Conservation (phyloP, 768 basidiomycete species). For the Suillus cothurnatus region DNA sequence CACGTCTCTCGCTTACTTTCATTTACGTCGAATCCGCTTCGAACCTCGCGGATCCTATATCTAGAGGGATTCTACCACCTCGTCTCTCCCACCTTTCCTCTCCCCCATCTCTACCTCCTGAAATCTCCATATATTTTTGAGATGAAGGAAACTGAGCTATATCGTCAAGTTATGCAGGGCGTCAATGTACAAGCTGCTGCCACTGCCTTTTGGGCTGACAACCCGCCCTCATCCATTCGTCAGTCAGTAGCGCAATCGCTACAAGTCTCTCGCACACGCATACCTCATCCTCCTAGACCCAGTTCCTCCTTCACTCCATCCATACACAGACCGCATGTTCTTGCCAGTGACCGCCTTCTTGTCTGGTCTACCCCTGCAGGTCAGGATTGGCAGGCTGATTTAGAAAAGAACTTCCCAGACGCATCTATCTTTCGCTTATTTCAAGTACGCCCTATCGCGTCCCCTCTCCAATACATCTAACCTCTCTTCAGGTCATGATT, state of each 20-base stretch:
- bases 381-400: not conserved
- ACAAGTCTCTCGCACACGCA: not conserved
- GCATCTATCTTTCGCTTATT: not conserved
- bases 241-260: not conserved
- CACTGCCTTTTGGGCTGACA: not conserved
- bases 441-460: not conserved
- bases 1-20: too few relatives aligned
- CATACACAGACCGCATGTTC: rapidly evolving
- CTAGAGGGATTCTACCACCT: too few relatives aligned
- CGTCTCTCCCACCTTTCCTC: too few relatives aligned
- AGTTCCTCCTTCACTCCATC: not conserved
- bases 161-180: not conserved
- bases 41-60: too few relatives aligned
- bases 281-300: too few relatives aligned
- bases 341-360: not conserved
- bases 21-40: too few relatives aligned
- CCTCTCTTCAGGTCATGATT: constrained; percentile 8
- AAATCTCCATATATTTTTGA: too few relatives aligned
- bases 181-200: not conserved
- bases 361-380: not conserved
- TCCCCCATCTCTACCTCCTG: too few relatives aligned
- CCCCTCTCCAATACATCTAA: too few relatives aligned
- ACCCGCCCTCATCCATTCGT: not conserved
- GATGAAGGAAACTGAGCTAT: too few relatives aligned
- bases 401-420: not conserved